Evolutionary conservation across 169 alveolate genomes (phyloP).

Genomic region (Plasmodium billcollinsi): DNA sequence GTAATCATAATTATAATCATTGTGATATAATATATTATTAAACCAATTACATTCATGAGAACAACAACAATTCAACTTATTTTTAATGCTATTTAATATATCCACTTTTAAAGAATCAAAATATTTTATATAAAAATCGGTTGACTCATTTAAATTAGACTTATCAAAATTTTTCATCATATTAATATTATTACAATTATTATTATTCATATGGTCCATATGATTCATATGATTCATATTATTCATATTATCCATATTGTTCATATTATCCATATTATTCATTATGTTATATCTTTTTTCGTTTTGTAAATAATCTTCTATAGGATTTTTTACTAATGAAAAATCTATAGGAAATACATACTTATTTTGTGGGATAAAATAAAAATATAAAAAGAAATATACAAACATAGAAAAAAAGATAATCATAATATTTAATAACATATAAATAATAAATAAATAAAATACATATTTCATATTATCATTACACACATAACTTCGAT

Average conservation of each 20-base stretch:
- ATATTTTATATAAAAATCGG: slow-evolving; percentile 19
- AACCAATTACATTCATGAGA: slow-evolving; percentile 6
- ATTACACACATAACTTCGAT: slow-evolving; percentile 2
- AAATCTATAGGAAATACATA: slow-evolving; percentile 39
- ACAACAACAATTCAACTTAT: slow-evolving; percentile 28
- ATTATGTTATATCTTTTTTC: neutral
- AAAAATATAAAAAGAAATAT: slow-evolving; percentile 40
- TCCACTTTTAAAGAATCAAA: slow-evolving; percentile 25
- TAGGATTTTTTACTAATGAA: slow-evolving; percentile 27
- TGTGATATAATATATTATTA: neutral
- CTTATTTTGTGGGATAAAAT: slow-evolving; percentile 57
- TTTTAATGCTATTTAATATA: slow-evolving; percentile 26
- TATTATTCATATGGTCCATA: neutral
- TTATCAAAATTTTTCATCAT: neutral
- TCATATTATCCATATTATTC: neutral
- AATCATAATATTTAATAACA: slow-evolving; percentile 24
- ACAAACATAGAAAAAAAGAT: slow-evolving; percentile 29
- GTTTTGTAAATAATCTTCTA: slow-evolving; percentile 38
- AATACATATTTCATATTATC: slow-evolving; percentile 22
- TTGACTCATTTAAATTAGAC: slow-evolving; percentile 9
- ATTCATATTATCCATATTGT: too few species aligned
- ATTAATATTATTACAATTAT: neutral
- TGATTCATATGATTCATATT: too few species aligned
- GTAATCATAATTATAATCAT: neutral
- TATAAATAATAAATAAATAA: slow-evolving; percentile 20